A percentile compares a stretch with the other conserved stretches of the same genome.
phyloP scores from a whole-genome alignment of 495 filamentous ascomycete species.

The Venustampulla echinocandica region DNA sequence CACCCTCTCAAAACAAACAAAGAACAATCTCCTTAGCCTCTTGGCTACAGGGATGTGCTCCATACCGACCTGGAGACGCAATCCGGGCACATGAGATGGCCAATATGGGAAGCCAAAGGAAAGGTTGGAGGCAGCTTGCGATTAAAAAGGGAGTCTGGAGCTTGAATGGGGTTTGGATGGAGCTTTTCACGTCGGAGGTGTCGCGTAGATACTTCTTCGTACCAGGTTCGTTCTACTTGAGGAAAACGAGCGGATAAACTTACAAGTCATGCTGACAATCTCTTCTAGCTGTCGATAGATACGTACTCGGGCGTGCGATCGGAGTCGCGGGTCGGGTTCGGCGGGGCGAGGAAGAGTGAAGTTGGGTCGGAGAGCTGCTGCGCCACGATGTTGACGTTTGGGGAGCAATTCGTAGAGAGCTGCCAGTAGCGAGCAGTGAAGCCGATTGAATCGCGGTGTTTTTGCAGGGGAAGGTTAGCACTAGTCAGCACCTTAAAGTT shows the following conservation, averaged over 20 bases:
- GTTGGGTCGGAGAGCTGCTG: conserved; percentile 20
- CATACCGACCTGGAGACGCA: too few relatives aligned
- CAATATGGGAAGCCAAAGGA: too few relatives aligned
- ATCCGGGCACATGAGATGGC: too few relatives aligned
- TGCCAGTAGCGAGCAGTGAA: not conserved
- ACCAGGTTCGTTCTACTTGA: not conserved
- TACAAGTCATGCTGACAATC: conserved; percentile 21
- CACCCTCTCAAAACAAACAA: too few relatives aligned
- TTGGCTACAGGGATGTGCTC: conserved; percentile 18
- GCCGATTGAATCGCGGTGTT: not conserved
- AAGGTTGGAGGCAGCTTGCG: too few relatives aligned
- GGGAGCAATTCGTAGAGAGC: not conserved
- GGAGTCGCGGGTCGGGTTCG: not conserved
- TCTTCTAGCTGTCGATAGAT: not conserved
- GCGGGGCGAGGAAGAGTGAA: not conserved
- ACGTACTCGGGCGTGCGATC: not conserved
- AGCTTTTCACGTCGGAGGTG: too few relatives aligned
- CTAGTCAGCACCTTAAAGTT: too few relatives aligned
- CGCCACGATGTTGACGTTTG: conserved; percentile 19
- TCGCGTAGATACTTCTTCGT: too few relatives aligned
- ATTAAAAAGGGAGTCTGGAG: too few relatives aligned
- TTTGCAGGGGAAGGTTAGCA: not conserved
- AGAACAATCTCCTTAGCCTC: conserved; percentile 14
- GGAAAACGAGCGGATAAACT: conserved; percentile 12
- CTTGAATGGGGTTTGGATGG: too few relatives aligned